Evolutionary conservation across 139 green algal species (phyloP).

Genomic region (Gonium pectorale): DNA sequence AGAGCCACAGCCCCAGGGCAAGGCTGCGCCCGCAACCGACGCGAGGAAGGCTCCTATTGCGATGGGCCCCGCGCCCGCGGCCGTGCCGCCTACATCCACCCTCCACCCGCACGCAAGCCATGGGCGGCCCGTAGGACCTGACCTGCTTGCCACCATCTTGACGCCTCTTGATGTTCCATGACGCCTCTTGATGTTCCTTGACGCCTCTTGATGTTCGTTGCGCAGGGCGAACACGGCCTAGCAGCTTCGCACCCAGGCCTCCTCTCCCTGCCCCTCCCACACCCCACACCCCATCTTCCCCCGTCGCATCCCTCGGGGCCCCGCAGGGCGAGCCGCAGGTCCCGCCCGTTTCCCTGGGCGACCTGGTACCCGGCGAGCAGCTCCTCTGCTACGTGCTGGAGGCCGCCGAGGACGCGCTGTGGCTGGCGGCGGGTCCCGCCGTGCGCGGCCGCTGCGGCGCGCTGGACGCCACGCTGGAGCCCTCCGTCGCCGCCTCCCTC

Average conservation of each 20-base stretch:
- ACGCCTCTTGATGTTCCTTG: too few relatives aligned
- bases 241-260: too few relatives aligned
- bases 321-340: slow-evolving; percentile 29
- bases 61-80: too few relatives aligned
- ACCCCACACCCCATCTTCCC: background rate
- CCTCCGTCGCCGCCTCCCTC: slow-evolving; percentile 46
- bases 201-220: too few relatives aligned
- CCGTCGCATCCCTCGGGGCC: too few relatives aligned
- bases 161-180: too few relatives aligned
- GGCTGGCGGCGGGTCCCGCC: slow-evolving; percentile 59
- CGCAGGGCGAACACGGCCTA: too few relatives aligned
- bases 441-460: slow-evolving; percentile 62
- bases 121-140: too few relatives aligned
- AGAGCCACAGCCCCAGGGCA: background rate
- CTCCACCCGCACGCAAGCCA: too few relatives aligned
- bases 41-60: background rate
- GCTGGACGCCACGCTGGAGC: slow-evolving; percentile 61
- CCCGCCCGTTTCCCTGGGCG: slow-evolving; percentile 10
- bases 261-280: background rate
- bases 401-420: slow-evolving; percentile 60
- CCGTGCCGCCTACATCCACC: too few relatives aligned
- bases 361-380: slow-evolving; percentile 52
- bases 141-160: too few relatives aligned
- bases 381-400: slow-evolving; percentile 57
- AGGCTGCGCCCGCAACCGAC: too few relatives aligned